Evolutionary conservation across 2,329 filamentous ascomycete genomes (phyloP).

Genomic region (Lachnellula cervina): DNA sequence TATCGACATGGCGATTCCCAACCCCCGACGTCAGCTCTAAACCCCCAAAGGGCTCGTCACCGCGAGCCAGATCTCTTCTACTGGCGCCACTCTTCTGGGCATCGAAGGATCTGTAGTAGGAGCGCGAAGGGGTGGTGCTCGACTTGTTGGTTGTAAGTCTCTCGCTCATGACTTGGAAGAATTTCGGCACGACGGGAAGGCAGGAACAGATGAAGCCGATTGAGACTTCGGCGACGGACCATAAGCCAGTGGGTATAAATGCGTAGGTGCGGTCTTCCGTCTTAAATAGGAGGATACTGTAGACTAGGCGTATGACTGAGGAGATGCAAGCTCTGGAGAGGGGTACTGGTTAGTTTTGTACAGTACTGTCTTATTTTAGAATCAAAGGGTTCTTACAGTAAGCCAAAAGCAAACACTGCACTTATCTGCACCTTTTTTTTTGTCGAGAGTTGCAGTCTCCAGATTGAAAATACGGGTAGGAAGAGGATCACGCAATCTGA

Average conservation of each 20-base stretch:
- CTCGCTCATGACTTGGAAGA: background rate
- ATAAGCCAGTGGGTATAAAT: background rate
- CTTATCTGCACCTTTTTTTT: background rate
- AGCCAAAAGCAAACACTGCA: background rate
- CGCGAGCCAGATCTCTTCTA: background rate
- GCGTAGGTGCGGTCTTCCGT: conserved; percentile 4
- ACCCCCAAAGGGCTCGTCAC: background rate
- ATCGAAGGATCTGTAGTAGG: background rate
- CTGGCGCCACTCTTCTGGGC: background rate
- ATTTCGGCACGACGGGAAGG: conserved; percentile 2
- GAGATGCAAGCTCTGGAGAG: background rate
- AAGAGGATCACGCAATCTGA: conserved; percentile 1
- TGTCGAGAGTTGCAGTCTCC: background rate
- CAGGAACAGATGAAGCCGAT: conserved; percentile 3
- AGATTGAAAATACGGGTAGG: background rate
- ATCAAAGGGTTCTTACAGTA: background rate
- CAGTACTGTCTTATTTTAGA: background rate
- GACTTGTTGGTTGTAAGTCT: background rate
- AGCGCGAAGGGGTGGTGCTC: background rate
- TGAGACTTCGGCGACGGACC: conserved; percentile 2
- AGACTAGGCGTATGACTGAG: background rate
- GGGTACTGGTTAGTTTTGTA: background rate
- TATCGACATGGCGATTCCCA: background rate
- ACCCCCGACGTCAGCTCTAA: background rate
- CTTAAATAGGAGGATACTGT: conserved; percentile 3